Evolutionary conservation across 257 asterid species (phyloP).

Genomic region (Parsonsia alboflavescens): DNA sequence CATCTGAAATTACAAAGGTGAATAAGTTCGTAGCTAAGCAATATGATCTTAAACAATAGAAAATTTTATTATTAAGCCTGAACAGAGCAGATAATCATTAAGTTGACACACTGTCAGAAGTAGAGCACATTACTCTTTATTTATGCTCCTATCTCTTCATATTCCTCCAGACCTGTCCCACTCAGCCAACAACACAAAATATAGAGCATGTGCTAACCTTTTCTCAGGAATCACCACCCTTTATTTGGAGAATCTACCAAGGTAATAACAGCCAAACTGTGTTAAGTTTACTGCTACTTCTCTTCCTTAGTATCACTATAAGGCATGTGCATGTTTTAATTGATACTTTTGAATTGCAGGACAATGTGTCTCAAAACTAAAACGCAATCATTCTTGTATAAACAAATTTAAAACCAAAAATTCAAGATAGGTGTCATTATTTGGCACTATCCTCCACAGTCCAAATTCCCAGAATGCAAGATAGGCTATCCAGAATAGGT

Average conservation of each 20-base stretch:
- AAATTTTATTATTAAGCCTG: not conserved
- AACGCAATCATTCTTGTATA: not conserved
- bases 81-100: not conserved
- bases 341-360: not conserved
- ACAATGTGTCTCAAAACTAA: constrained; percentile 1
- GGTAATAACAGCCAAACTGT: not conserved
- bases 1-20: constrained; percentile 38
- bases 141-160: not conserved
- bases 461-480: not conserved
- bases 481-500: not conserved
- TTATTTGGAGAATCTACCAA: not conserved
- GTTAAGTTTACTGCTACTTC: not conserved
- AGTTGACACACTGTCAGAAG: not conserved
- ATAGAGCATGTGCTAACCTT: not conserved
- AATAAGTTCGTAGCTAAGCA: constrained; percentile 9
- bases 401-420: not conserved
- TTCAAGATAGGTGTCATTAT: not conserved
- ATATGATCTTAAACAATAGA: not conserved
- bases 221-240: not conserved
- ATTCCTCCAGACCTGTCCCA: not conserved
- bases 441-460: not conserved
- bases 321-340: not conserved
- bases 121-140: not conserved
- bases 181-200: not conserved
- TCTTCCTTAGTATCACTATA: no score